These are phyloP conservation scores for Teunomyces gatunensis DNA, from an alignment of 805 yeast species.

Conservation along the genomic window DNA sequence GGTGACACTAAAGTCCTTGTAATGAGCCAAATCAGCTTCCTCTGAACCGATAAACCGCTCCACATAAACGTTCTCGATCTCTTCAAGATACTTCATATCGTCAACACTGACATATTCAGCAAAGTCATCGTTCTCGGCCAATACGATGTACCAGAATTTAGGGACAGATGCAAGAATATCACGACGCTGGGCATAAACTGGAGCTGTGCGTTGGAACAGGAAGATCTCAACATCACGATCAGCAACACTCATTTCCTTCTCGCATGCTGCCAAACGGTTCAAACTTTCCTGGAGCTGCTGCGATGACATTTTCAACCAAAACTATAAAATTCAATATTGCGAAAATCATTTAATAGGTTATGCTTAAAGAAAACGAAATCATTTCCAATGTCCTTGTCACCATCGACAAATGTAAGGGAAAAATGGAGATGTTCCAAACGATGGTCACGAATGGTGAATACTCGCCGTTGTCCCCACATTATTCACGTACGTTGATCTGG, in stretches of 20 bases:
- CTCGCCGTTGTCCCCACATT: constrained; percentile 18
- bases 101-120: constrained; percentile 74
- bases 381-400: constrained; percentile 38
- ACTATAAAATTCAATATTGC: background rate
- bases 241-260: constrained; percentile 55
- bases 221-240: constrained; percentile 60
- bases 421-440: constrained; percentile 20
- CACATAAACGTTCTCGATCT: constrained; percentile 61
- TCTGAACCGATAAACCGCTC: constrained; percentile 41
- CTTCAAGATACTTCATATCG: constrained; percentile 74
- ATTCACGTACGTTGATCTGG: constrained; percentile 37
- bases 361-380: constrained; percentile 28
- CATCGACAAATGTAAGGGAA: constrained; percentile 35
- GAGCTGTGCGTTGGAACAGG: constrained; percentile 51
- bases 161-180: constrained; percentile 54
- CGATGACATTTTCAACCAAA: constrained; percentile 1
- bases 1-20: constrained; percentile 58
- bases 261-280: constrained; percentile 53
- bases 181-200: constrained; percentile 59
- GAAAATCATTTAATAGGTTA: background rate
- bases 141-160: constrained; percentile 82
- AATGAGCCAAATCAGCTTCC: constrained; percentile 26
- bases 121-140: constrained; percentile 82
- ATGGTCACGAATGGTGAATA: constrained; percentile 31
- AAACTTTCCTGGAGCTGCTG: constrained; percentile 26